A percentile compares a stretch with the other conserved stretches of the same genome.
Conservation (phyloP, 1,139 yeast species). For the Magnusiomyces sp. region DNA sequence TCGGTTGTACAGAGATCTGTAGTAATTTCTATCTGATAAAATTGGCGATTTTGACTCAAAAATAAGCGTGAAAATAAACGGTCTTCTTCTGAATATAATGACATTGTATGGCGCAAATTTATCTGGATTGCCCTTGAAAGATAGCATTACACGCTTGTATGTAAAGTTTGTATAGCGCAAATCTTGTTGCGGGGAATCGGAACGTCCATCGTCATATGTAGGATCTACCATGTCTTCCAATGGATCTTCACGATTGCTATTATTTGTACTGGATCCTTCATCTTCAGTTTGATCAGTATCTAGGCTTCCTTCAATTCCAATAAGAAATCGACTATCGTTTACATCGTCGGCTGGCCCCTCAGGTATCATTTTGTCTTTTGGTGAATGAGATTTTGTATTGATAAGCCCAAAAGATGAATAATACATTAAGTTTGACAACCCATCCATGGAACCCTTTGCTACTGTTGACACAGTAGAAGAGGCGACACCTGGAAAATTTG, state of each 20-base stretch:
- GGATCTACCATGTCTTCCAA: not conserved
- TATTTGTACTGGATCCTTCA: not conserved
- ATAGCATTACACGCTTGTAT: constrained; percentile 1
- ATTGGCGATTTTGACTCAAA: constrained; percentile 16
- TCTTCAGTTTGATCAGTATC: constrained; percentile 17
- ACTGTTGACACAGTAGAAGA: constrained; percentile 18
- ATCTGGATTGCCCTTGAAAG: not conserved
- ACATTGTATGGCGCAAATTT: constrained; percentile 14
- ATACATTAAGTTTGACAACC: constrained; percentile 19
- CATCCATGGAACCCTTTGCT: constrained; percentile 22
- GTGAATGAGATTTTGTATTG: constrained; percentile 10
- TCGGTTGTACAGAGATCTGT: constrained; percentile 22
- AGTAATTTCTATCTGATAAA: constrained; percentile 16
- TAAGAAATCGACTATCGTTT: constrained; percentile 21
- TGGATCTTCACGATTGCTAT: not conserved
- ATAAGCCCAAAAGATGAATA: constrained; percentile 15
- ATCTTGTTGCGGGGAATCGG: not conserved
- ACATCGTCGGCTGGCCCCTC: constrained; percentile 19
- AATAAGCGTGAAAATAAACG: constrained; percentile 23
- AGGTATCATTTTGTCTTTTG: constrained; percentile 7
- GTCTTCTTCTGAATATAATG: constrained; percentile 24
- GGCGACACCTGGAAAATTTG: constrained; percentile 3
- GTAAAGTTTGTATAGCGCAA: constrained; percentile 1
- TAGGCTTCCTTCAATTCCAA: constrained; percentile 21
- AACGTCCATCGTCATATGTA: not conserved